Percentiles rank a stretch among this genome's conserved stretches.
Evolutionary conservation across 2,329 filamentous ascomycete genomes (phyloP).

Genomic region (Botrytis hyacinthi): DNA sequence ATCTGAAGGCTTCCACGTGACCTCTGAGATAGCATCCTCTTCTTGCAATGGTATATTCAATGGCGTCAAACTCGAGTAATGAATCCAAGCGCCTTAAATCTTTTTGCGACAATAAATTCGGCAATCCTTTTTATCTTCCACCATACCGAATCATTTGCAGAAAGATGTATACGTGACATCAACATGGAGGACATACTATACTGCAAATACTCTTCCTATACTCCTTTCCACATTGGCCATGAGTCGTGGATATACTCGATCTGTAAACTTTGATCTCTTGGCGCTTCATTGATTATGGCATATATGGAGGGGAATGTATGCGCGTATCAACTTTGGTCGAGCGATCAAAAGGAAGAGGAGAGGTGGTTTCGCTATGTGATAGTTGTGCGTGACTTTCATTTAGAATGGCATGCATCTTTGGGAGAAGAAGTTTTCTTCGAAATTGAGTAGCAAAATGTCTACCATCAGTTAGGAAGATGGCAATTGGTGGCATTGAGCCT

Average conservation of each 20-base stretch:
- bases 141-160: neutral
- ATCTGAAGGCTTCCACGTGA: neutral
- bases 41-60: neutral
- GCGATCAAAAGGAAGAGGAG: neutral
- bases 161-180: neutral
- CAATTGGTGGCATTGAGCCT: too few relatives aligned
- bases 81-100: rapidly evolving
- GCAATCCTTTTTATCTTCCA: neutral
- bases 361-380: neutral
- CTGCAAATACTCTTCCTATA: neutral
- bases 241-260: neutral
- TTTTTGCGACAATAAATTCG: neutral
- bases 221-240: neutral
- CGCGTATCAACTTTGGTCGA: neutral
- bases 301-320: neutral
- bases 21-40: neutral
- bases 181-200: neutral
- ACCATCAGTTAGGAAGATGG: neutral
- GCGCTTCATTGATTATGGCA: neutral
- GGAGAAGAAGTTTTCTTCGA: too few relatives aligned
- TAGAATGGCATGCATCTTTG: too few relatives aligned
- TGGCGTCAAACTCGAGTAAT: rapidly evolving
- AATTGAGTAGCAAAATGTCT: too few relatives aligned
- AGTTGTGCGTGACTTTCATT: neutral
- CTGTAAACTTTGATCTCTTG: neutral